Conservation (phyloP, 768 basidiomycete species). For the Clitopilus passeckerianus region DNA sequence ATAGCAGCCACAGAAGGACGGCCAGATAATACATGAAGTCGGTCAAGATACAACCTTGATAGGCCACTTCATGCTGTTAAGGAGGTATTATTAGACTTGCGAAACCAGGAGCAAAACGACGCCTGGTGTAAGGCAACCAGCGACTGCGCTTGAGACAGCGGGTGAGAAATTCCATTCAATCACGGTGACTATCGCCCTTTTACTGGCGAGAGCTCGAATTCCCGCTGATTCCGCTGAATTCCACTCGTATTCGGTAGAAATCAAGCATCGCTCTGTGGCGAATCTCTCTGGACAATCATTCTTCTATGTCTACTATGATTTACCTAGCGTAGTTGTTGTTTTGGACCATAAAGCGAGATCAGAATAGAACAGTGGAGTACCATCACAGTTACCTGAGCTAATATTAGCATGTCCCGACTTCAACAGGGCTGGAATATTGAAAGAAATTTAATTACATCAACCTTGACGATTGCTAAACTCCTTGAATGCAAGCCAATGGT, state of each 20-base stretch:
- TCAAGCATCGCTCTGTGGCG: neutral
- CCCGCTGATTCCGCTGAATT: neutral
- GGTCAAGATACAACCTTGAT: neutral
- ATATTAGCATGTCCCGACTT: too few species aligned
- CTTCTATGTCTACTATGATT: neutral
- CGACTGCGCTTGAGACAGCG: neutral
- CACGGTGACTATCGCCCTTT: neutral
- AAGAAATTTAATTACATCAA: too few species aligned
- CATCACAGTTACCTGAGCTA: too few species aligned
- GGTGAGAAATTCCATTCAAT: neutral
- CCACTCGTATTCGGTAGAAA: neutral
- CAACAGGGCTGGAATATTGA: too few species aligned
- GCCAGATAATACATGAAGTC: neutral
- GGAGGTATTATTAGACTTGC: neutral
- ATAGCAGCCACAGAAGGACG: neutral
- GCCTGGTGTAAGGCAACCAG: neutral
- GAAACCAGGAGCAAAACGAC: neutral
- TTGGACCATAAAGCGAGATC: too few species aligned
- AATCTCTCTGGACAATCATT: neutral
- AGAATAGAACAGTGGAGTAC: too few species aligned
- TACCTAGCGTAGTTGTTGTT: too few species aligned
- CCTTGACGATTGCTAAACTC: too few species aligned
- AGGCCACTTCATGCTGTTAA: neutral
- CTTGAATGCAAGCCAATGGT: too few species aligned
- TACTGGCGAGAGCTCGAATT: neutral